These are phyloP conservation scores for Citrullus mucosospermus DNA, from an alignment of 306 rosid genomes.

Conservation along the genomic window DNA sequence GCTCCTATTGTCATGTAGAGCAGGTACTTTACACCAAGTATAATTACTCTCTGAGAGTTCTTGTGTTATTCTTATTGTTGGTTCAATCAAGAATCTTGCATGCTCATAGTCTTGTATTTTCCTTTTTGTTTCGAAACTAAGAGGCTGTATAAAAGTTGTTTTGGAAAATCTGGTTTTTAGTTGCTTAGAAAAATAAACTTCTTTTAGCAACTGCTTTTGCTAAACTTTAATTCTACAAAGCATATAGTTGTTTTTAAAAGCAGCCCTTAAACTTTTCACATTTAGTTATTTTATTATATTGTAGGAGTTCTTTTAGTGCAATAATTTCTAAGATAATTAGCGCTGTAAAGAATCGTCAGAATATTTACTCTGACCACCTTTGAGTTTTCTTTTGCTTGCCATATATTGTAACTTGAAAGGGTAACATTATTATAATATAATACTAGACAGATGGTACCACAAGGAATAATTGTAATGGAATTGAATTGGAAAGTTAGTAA, in stretches of 20 bases:
- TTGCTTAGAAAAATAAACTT: background rate
- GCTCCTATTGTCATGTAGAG: conserved; percentile 76
- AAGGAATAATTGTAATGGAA: background rate
- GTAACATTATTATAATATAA: background rate
- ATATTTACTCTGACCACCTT: background rate
- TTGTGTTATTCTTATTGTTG: background rate
- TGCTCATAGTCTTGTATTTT: background rate
- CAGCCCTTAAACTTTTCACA: background rate
- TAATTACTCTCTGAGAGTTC: background rate
- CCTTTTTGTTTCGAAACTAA: background rate
- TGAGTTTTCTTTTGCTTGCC: background rate
- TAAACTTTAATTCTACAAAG: background rate
- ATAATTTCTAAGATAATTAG: background rate
- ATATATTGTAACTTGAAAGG: background rate
- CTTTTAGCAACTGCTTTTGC: background rate
- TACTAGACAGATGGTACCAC: background rate
- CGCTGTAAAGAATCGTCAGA: background rate
- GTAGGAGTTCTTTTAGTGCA: background rate
- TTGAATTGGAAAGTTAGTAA: background rate
- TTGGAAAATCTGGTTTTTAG: background rate
- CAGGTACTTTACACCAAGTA: conserved; percentile 42
- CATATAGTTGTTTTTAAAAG: background rate
- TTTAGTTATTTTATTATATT: background rate
- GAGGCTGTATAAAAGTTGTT: background rate
- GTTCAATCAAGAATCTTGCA: background rate